Evolutionary conservation across 1,284 basidiomycete species (phyloP).

Genomic region (Leccinum ponderosum): DNA sequence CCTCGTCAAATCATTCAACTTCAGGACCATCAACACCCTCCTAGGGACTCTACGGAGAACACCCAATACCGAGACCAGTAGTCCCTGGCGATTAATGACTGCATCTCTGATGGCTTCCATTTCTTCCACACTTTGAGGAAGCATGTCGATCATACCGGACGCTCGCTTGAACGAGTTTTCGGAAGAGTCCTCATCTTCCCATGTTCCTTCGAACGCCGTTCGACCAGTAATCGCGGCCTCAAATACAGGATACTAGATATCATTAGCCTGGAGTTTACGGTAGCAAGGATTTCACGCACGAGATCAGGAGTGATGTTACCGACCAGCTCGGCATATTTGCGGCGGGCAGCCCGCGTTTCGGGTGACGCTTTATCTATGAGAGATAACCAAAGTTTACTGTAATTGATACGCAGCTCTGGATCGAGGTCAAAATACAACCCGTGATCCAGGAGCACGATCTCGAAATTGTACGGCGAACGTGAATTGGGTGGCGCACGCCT

Average conservation of each 20-base stretch:
- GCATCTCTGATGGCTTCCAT: slow-evolving; percentile 79
- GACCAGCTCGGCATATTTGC: slow-evolving; percentile 84
- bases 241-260: slow-evolving; percentile 72
- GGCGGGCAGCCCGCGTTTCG: slow-evolving; percentile 62
- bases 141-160: slow-evolving; percentile 74
- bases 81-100: slow-evolving; percentile 77
- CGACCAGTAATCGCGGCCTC: slow-evolving; percentile 83
- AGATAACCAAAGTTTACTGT: slow-evolving; percentile 84
- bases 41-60: slow-evolving; percentile 82
- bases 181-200: slow-evolving; percentile 41
- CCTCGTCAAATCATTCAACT: slow-evolving; percentile 83
- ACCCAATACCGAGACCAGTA: slow-evolving; percentile 83
- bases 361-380: slow-evolving; percentile 75
- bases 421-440: slow-evolving; percentile 92
- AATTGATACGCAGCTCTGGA: slow-evolving; percentile 73
- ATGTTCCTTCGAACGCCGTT: slow-evolving; percentile 59
- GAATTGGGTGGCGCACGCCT: slow-evolving; percentile 66
- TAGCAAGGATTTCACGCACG: slow-evolving; percentile 43
- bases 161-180: slow-evolving; percentile 52
- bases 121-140: slow-evolving; percentile 68
- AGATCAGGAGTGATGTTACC: slow-evolving; percentile 89
- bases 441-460: slow-evolving; percentile 91
- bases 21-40: slow-evolving; percentile 86
- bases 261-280: slow-evolving; percentile 15
- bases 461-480: slow-evolving; percentile 88